Base-by-base conservation (phyloP, 202 grass and related monocot species). In the Setaria italica region DNA sequence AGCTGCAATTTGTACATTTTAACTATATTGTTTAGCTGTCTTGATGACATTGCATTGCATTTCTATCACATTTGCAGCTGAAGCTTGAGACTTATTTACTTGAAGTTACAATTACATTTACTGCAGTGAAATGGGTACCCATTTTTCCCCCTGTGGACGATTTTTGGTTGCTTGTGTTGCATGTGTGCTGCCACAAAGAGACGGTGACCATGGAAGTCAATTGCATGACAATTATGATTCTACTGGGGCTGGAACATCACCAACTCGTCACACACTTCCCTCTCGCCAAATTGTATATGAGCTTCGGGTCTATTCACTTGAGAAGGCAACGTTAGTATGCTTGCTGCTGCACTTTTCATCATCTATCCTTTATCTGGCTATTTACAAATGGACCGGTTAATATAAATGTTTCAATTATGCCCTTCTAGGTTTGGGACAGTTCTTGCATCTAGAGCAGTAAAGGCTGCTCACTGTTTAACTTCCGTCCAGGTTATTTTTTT, bases 41-140 rank as follows among this genome's bases (percentile, higher is more conserved):
- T 57, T 64, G 48, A 33, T 74, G 54, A 41, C 39, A 48, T 34
- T 49, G 11, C n/a, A 65, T 78, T 60, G 19, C 19, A 13, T 13
- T 69, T 69, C 16, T 67, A 69, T 57, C 82, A 76, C 55, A 83
- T 4, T 76, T 43, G 29, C 59, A 30, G 67, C 11, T 37, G 74
- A 62, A 46, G 4, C 51, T 85, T 85, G 70, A 20, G 41, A 57
- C n/a, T 56, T 87, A 47, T 76, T 30, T 77, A 67, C 62, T 73
- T 57, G 2, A 86, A 82, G 19, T 67, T 82, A 46, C 60, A 45
- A 78, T 68, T 62, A 62, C 92, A 67, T 58, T 84, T 84, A 47
- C 90, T 81, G 92, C 92, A 99, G 97, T 86, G 94, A 99, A 92
- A 99, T 97, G 97, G 97, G 97, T 78, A 90, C 97, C 81, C 97